A percentile compares a stretch with the other conserved stretches of the same genome.
These are phyloP conservation scores for Phoenix dactylifera DNA, from an alignment of 176 grass and related monocot species.

Conservation along the genomic window DNA sequence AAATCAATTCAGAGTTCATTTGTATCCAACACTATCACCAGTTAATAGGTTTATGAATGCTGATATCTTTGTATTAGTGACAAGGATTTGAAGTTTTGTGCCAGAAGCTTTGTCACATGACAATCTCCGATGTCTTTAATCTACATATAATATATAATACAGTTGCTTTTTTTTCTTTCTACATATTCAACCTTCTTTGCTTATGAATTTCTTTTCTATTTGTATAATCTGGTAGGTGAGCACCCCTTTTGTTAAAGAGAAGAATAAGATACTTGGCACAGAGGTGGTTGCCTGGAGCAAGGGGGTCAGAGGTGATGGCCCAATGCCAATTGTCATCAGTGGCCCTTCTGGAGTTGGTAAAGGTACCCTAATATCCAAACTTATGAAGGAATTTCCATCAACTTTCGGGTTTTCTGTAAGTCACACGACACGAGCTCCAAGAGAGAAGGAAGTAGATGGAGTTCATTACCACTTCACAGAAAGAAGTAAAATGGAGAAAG, in stretches of 20 bases:
- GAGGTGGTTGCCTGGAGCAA: conserved; percentile 87
- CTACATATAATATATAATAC: too few species aligned
- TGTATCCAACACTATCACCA: too few species aligned
- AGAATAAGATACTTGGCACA: conserved; percentile 46
- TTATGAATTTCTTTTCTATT: neutral
- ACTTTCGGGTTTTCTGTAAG: conserved; percentile 98
- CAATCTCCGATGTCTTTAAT: too few species aligned
- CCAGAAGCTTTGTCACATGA: too few species aligned
- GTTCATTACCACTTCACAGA: conserved; percentile 89
- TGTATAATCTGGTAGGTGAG: conserved; percentile 41
- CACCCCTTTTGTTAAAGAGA: conserved; percentile 75
- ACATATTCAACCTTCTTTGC: conserved; percentile 9
- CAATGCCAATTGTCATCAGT: conserved; percentile 85
- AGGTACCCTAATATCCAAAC: conserved; percentile 87
- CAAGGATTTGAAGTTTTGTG: too few species aligned
- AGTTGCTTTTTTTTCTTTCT: neutral
- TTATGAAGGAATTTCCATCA: conserved; percentile 87
- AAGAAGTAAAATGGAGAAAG: conserved; percentile 60
- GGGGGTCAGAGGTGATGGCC: conserved; percentile 42
- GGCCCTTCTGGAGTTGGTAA: conserved; percentile 98
- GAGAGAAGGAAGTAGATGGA: conserved; percentile 86
- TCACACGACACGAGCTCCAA: conserved; percentile 86
- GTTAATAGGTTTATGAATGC: too few species aligned
- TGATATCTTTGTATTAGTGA: too few species aligned
- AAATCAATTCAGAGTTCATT: too few species aligned